Base-by-base conservation (phyloP, 176 grass and related monocot genomes). In the Musa troglodytarum region DNA sequence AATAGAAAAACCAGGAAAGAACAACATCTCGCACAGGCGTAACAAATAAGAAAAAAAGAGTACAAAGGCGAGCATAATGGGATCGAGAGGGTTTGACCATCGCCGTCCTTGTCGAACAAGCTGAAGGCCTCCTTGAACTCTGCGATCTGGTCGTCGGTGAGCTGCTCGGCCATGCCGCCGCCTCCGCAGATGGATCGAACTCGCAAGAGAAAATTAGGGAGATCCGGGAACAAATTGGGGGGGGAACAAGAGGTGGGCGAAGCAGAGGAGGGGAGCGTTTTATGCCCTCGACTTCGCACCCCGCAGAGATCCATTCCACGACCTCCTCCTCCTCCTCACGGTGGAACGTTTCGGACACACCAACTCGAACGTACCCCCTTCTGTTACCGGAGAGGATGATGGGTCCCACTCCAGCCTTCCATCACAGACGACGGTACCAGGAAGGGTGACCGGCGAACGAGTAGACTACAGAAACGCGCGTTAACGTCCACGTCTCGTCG, bases 71-170 rank as follows among this genome's bases (percentile, higher is more conserved):
- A 65, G 12, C 1, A 29, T 23, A 34, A 68, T 11, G 65, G 26
- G 25, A 43, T 29, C 3, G 64, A 28, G 34, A 43, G 3, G 34
- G 34, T 28, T 15, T 68, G 28, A 68, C 65, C 65, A 68, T 68
- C 65, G 65, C 65, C 65, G 28, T 68, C 65, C 65, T 68, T 68
- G 65, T 68, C 65, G 65, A 68, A 68, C 24, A 68, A 43, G 65
- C 65, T 68, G 65, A 68, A 68, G 2, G 65, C 65, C 11, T 68
- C 65, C 65, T 68, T 68, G 65, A 68, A 68, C 65, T 68, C 65
- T 24, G 65, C 2, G 9, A 68, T 68, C 28, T 68, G 65, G 28
- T 68, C 65, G 24, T 68, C 65, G 24, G 65, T 68, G 65, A 68
- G 65, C 12, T 68, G 24, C 11, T 68, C 65, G 25, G 25, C 65